Evolutionary conservation across 2,329 filamentous ascomycete species (phyloP), one percentile per base, ranked within the genome.

Genomic region (Aureobasidium sp.): DNA sequence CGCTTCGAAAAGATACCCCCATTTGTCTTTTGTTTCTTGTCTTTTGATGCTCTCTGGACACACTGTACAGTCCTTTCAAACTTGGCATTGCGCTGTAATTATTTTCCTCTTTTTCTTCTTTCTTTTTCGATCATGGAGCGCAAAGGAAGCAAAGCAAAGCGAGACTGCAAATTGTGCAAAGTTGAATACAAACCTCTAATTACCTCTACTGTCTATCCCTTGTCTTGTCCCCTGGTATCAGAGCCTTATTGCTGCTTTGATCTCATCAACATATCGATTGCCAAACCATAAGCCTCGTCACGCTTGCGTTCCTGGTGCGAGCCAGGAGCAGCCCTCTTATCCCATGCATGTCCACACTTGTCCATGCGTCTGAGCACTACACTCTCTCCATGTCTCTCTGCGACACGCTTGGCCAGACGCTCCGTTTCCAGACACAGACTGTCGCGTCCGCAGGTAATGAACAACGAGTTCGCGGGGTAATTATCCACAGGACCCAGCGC

Each of bases 381-480:
- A 20, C 66, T 66, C 61, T 64, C 27, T 31, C 57, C 57, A 5
- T 52, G 36, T 3, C 59, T 61, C 27, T 55, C 66, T 22, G 67
- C 64, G 9, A 73, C 57, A 61, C 64, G 72, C 63, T 68, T 61
- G 0, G 69, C 75, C 22, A 78, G 66, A 11, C 60, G 68, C 52
- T 75, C 71, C 0, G 69, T 70, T 61, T 79, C 77, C 0, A 68
- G 67, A 0, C 68, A 70, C 29, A 77, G 68, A n/a, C 62, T 64
- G 66, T 79, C 77, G 1, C 72, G 68, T 3, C 70, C 74, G 7
- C 68, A 71, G 1, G 73, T 72, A 53, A 78, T 62, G 11, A 78
- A 64, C 20, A 77, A 52, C 17, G 70, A 48, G 20, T 66, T 67
- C 9, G 61, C 55, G 7, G 71, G 70, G 56, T 70, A 73, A 2